Evolutionary conservation across 1,139 yeast species (phyloP), one percentile per base, ranked within the genome.

Genomic region (Suhomyces taliae): DNA sequence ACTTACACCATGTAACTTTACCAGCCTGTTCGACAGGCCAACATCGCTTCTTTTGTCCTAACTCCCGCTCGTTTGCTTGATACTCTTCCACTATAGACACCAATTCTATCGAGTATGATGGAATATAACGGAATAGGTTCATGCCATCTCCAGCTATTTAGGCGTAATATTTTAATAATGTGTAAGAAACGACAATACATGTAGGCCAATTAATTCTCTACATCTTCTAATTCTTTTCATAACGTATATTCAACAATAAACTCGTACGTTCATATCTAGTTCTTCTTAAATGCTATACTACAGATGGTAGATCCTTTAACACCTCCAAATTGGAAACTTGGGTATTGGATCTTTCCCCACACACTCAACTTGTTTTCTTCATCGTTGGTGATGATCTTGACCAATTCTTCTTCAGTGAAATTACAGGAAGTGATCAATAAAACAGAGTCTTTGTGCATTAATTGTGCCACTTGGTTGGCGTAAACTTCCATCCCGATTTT

Each of bases 391-490:
- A 90, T 78, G 35, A 87, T 74, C 36, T 67, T 68, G 6, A 72
- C 70, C 49, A 93, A 74, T 61, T 93, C 99, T 0, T 72, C 69
- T 57, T 87, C 86, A 0, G 98, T 93, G 64, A 93, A 93, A 63
- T 93, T 93, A 66, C 99, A 95, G n/a, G 96, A 88, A 0, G 99
- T 95, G 39, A 93, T 84, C 48, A 93, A 67, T 29, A 93, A 67
- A 0, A 86, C 66, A 4, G 93, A 86, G 19, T 75, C 79, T 10
- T 62, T 53, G 45, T 76, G 74, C 72, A 90, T 70, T 53, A 87
- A 59, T 47, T 78, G 73, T 39, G 69, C 70, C n/a, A 89, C 83
- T 40, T 82, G 83, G 0, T 58, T 55, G 0, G 90, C 82, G 58
- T 93, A 93, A 10, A 80, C 71, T 39, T 86, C 83, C 57, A 78